These are phyloP conservation scores for Gossypium australe DNA, from an alignment of 345 rosid genomes.

Conservation along the genomic window DNA sequence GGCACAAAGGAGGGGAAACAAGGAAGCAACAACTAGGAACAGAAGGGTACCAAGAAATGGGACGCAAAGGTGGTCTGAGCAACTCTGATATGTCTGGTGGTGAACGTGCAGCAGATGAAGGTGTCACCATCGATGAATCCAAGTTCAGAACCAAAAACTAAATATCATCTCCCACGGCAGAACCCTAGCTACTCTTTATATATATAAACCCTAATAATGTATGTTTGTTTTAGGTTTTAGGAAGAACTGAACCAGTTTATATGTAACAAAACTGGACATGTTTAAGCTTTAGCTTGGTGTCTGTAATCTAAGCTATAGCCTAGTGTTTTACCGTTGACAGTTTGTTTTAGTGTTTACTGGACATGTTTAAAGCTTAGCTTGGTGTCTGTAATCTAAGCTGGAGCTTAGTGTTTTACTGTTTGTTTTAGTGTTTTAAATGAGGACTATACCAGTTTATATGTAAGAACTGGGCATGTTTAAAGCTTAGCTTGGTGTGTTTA, in stretches of 20 bases:
- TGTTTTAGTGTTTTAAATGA: too few species aligned
- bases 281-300: background rate
- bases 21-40: conserved; percentile 53
- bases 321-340: too few species aligned
- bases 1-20: conserved; percentile 56
- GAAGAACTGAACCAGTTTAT: background rate
- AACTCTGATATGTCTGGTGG: conserved; percentile 31
- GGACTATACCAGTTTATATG: too few species aligned
- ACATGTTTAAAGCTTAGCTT: background rate
- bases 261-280: background rate
- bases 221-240: background rate
- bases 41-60: conserved; percentile 65
- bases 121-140: conserved; percentile 34
- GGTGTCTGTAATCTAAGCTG: background rate
- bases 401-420: too few species aligned
- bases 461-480: too few species aligned
- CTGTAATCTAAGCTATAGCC: too few species aligned
- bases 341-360: background rate
- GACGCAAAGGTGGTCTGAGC: conserved; percentile 45
- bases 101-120: conserved; percentile 30
- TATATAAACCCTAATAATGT: too few species aligned
- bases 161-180: background rate
- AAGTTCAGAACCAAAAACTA: conserved; percentile 31
- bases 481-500: too few species aligned
- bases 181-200: too few species aligned